A percentile compares a stretch with the other conserved stretches of the same genome.
Evolutionary conservation across 2,329 filamentous ascomycete genomes (phyloP).

Genomic region (Thyridium curvatum): DNA sequence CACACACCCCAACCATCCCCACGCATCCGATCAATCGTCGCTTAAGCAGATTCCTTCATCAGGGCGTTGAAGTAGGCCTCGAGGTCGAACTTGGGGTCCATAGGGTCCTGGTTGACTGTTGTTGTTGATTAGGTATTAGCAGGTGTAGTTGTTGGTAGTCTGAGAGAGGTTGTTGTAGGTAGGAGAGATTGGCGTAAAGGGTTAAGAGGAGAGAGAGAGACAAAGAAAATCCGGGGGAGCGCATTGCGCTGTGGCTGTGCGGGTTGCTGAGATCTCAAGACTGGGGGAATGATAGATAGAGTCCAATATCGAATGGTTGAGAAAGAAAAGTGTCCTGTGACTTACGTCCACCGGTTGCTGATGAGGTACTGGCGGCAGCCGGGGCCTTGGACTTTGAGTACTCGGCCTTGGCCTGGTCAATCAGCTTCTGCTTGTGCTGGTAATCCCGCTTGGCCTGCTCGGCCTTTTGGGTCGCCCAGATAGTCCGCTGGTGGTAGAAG

Average conservation of each 20-base stretch:
- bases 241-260: too few relatives aligned
- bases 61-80: conserved; percentile 73
- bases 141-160: not conserved
- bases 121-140: conserved; percentile 2
- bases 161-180: not conserved
- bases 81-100: conserved; percentile 87
- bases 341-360: conserved; percentile 25
- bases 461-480: conserved; percentile 65
- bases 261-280: too few relatives aligned
- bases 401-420: conserved; percentile 87
- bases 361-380: conserved; percentile 31
- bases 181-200: too few relatives aligned
- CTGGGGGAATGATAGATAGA: too few relatives aligned
- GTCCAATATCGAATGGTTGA: not conserved
- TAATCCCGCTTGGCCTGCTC: conserved; percentile 75
- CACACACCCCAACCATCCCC: conserved; percentile 16
- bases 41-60: conserved; percentile 44
- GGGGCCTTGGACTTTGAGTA: conserved; percentile 66
- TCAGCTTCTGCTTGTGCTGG: conserved; percentile 84
- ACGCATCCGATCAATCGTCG: conserved; percentile 11
- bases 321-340: conserved; percentile 8
- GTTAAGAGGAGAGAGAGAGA: too few relatives aligned
- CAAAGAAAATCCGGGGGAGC: too few relatives aligned
- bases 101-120: conserved; percentile 48
- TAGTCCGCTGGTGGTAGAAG: conserved; percentile 82